Base-by-base conservation (phyloP, 495 filamentous ascomycete genomes). In the Penicillium parvum region DNA sequence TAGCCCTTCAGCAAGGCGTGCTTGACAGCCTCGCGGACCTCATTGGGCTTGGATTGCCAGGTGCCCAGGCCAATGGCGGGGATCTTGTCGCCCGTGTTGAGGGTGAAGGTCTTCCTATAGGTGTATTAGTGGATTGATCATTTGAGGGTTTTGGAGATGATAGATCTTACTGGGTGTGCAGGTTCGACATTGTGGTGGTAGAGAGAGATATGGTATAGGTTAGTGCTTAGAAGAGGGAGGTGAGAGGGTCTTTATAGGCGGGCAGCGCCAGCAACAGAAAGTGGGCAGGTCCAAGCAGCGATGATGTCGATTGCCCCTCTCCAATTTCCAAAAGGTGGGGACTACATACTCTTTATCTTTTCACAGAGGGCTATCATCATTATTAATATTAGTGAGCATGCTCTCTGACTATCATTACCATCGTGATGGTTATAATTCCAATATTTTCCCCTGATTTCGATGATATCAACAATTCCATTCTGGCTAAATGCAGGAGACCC, bases 11-110 rank as follows among this genome's bases (percentile, higher is more conserved):
- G 69, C 17, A 92, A 70, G 9, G 89, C 89, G n/a, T 76, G 73
- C 63, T 82, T 80, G 39, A 94, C 89, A 27, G 88, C 86, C 30
- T 76, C 64, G 58, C 79, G 69, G 60, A 88, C 79, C 58, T 83
- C 72, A 43, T 74, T 76, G 37, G 76, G 75, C 54, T 72, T 66
- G 34, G 78, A 79, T 52, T 89, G 85, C 87, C 86, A 94, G 1
- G 88, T 92, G 9, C 88, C 88, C 22, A 92, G 78, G 46, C 88
- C 88, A 47, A 91, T 65, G 41, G 82, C 84, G 16, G 88, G 89
- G 50, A 94, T 90, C 64, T 82, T 78, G 61, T 66, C 78, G 21
- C 86, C 86, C 17, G 85, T 86, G 71, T 90, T 89, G 52, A 91
- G 84, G 55, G 79, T 86, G 68, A 75, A 85, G 20, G 76, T 79